Percentiles rank a stretch among this genome's conserved stretches.
Conservation (phyloP, 2,329 filamentous ascomycete genomes). For the Calonectria pauciramosa region DNA sequence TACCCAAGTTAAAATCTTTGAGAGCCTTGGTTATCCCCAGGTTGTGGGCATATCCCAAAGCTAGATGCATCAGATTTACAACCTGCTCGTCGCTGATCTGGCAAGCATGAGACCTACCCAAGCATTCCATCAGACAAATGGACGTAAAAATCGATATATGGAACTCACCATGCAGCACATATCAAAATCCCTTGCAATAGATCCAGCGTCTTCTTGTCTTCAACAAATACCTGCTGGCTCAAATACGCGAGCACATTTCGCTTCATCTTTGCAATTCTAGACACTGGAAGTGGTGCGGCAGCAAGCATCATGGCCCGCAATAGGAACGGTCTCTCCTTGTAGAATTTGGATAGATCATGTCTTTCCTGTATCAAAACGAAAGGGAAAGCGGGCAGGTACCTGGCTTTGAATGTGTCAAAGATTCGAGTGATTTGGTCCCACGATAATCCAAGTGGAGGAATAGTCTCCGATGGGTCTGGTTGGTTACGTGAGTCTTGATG, state of each 20-base stretch:
- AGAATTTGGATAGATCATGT: constrained; percentile 47
- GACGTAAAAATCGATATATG: no score
- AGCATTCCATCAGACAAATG: background rate
- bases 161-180: constrained; percentile 59
- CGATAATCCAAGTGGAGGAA: constrained; percentile 52
- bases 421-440: constrained; percentile 55
- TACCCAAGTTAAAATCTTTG: constrained; percentile 28
- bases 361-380: constrained; percentile 52
- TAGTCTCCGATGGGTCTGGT: background rate
- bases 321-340: constrained; percentile 53
- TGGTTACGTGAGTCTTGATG: background rate
- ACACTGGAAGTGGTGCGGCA: constrained; percentile 47
- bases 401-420: constrained; percentile 50
- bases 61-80: constrained; percentile 56
- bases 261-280: constrained; percentile 55
- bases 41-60: constrained; percentile 57
- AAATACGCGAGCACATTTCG: constrained; percentile 58
- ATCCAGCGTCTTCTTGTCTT: constrained; percentile 57
- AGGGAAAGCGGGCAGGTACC: constrained; percentile 54
- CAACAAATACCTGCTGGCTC: constrained; percentile 57
- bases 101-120: constrained; percentile 51
- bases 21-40: constrained; percentile 50
- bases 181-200: constrained; percentile 62
- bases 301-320: constrained; percentile 56
- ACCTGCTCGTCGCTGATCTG: constrained; percentile 52